Base-by-base conservation (phyloP, 2,329 filamentous ascomycete genomes). In the Trichoderma breve region DNA sequence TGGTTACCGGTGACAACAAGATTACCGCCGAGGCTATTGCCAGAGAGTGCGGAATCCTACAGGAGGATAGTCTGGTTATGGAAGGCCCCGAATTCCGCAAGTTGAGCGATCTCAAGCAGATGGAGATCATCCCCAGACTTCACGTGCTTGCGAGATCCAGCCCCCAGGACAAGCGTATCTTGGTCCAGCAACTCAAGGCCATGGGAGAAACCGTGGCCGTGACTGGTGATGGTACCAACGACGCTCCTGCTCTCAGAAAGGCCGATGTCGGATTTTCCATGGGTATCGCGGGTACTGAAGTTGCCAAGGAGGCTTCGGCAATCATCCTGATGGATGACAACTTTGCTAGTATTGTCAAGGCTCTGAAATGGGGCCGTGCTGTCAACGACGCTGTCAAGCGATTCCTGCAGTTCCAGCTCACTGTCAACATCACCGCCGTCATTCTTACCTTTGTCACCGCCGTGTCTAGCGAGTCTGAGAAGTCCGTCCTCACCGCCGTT, bases 341-440 rank as follows among this genome's bases (percentile, higher is more conserved):
- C 82, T 95, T 95, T 81, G 87, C 90, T 32, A 94, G 92, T n/a
- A 95, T 95, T 73, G 91, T 95, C 74, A 94, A 93, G 81, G 93
- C 93, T 15, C 85, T 95, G 76, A 91, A 92, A 76, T 95, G 93
- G 93, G 93, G 93, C 65, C 88, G 91, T 30, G 90, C 91, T 39
- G 91, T 93, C 76, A 93, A 93, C 77, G 91, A 93, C 77, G 90
- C 91, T 2, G 91, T 93, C 76, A 93, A 93, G 84, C 90, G 91
- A 73, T 93, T 93, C 81, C 84, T 93, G 66, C 89, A 92, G 80
- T 92, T 93, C 79, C 92, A 94, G 84, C 88, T 94, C 74, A 93
- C 92, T 0, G 95, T 97, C 83, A 98, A 97, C 85, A 90, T 98
- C 75, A 97, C 95, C 9, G 95, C 95, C 47, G 94, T 97, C 60